These are phyloP conservation scores for Begonia loranthoides DNA, from an alignment of 306 rosid species.

Conservation along the genomic window DNA sequence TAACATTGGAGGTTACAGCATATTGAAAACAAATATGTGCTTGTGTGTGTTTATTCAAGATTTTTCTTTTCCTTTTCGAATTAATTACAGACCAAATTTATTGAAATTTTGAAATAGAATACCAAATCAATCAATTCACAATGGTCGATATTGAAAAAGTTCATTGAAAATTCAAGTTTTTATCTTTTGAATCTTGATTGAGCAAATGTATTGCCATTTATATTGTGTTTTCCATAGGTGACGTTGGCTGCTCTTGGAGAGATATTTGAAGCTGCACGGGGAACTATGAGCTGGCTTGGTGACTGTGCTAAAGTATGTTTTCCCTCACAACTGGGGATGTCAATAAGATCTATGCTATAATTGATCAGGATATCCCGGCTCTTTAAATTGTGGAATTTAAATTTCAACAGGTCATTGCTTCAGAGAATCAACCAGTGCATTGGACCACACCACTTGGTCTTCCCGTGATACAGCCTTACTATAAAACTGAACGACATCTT, in stretches of 20 bases:
- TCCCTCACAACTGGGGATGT: not conserved
- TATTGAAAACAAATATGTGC: too few relatives aligned
- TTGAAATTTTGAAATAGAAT: too few relatives aligned
- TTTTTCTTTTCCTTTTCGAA: too few relatives aligned
- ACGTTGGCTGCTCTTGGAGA: slow-evolving; percentile 89
- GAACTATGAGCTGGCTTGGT: slow-evolving; percentile 79
- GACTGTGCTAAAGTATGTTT: slow-evolving; percentile 70
- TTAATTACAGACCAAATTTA: too few relatives aligned
- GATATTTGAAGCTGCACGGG: slow-evolving; percentile 82
- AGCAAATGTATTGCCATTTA: slow-evolving; percentile 5
- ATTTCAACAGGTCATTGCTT: slow-evolving; percentile 44
- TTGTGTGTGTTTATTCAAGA: too few relatives aligned
- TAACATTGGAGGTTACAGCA: too few relatives aligned
- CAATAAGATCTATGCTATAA: too few relatives aligned
- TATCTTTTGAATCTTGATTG: not conserved
- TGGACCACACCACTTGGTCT: slow-evolving; percentile 94
- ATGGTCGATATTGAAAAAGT: too few relatives aligned
- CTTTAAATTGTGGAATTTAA: too few relatives aligned
- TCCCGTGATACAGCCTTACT: slow-evolving; percentile 82
- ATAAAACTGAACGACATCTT: slow-evolving; percentile 55
- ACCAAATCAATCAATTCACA: too few relatives aligned
- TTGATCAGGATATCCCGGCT: too few relatives aligned
- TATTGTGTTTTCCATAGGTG: slow-evolving; percentile 32
- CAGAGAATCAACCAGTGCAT: slow-evolving; percentile 68
- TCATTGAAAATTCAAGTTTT: too few relatives aligned